Percentiles rank a stretch among this genome's conserved stretches.
phyloP scores from a whole-genome alignment of 2,329 filamentous ascomycete species.

The Hypomyces rosellus region DNA sequence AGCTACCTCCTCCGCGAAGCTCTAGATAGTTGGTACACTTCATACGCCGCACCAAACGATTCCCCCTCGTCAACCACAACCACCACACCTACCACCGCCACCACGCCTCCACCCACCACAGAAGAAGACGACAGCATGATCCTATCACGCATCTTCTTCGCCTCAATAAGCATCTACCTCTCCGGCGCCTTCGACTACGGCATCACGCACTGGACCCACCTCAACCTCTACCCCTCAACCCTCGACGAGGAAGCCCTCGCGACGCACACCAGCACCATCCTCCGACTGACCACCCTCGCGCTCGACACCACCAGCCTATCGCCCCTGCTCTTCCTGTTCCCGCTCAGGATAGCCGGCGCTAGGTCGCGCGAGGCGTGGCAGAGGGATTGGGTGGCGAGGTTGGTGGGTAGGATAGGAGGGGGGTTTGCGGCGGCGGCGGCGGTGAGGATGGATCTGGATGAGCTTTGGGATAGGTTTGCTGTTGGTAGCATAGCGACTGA shows the following conservation, averaged over 20 bases:
- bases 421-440: conserved; percentile 22
- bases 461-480: conserved; percentile 15
- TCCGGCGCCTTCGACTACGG: conserved; percentile 33
- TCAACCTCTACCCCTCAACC: conserved; percentile 18
- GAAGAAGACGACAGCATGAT: conserved; percentile 13
- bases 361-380: conserved; percentile 20
- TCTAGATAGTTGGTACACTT: conserved; percentile 12
- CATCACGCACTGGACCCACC: conserved; percentile 21
- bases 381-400: conserved; percentile 14
- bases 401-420: conserved; percentile 16
- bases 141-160: conserved; percentile 20
- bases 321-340: conserved; percentile 27
- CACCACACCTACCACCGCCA: too few relatives aligned
- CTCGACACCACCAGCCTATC: conserved; percentile 21
- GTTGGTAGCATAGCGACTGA: neutral
- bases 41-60: conserved; percentile 4
- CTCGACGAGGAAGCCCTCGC: conserved; percentile 18
- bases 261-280: conserved; percentile 19
- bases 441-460: conserved; percentile 17
- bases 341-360: conserved; percentile 28
- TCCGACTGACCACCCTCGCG: conserved; percentile 13
- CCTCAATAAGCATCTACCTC: conserved; percentile 31
- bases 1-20: conserved; percentile 8
- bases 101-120: neutral
- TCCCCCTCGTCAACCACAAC: neutral